phyloP scores from a whole-genome alignment of 306 rosid species.

The Lathyrus oleraceus region DNA sequence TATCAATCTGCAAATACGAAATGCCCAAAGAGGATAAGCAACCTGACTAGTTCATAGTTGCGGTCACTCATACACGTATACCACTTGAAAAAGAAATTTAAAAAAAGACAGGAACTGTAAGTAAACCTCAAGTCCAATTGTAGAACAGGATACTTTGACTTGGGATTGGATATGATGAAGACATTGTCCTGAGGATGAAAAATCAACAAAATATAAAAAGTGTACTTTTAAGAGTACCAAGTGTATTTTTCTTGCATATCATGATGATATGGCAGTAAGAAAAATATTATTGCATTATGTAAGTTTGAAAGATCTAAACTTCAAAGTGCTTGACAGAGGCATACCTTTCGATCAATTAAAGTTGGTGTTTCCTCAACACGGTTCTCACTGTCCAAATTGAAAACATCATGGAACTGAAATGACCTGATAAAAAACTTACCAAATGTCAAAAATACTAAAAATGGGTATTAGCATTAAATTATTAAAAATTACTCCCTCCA shows the following conservation, averaged over 20 bases:
- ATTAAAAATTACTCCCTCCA: background rate
- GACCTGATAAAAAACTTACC: constrained; percentile 58
- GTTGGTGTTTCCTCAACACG: constrained; percentile 91
- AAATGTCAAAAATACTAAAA: constrained; percentile 33
- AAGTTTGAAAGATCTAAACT: constrained; percentile 27
- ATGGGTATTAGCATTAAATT: constrained; percentile 6
- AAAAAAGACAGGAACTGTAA: constrained; percentile 12
- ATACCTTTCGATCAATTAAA: constrained; percentile 85
- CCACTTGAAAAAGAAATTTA: constrained; percentile 15
- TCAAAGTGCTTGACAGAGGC: constrained; percentile 31
- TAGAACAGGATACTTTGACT: constrained; percentile 92
- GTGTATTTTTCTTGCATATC: constrained; percentile 14
- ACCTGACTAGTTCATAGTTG: constrained; percentile 35
- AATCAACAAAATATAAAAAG: constrained; percentile 29
- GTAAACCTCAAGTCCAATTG: constrained; percentile 83
- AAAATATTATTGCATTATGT: constrained; percentile 12
- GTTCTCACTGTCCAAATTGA: constrained; percentile 84
- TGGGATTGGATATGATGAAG: constrained; percentile 82
- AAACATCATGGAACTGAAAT: constrained; percentile 91
- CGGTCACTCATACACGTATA: constrained; percentile 29
- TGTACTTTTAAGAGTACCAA: constrained; percentile 18
- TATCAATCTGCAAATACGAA: constrained; percentile 66
- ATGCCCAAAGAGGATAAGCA: constrained; percentile 39
- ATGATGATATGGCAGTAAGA: constrained; percentile 12
- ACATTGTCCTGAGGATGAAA: constrained; percentile 76